Base-by-base conservation (phyloP, 2,329 filamentous ascomycete genomes). In the Sporothrix mexicana region DNA sequence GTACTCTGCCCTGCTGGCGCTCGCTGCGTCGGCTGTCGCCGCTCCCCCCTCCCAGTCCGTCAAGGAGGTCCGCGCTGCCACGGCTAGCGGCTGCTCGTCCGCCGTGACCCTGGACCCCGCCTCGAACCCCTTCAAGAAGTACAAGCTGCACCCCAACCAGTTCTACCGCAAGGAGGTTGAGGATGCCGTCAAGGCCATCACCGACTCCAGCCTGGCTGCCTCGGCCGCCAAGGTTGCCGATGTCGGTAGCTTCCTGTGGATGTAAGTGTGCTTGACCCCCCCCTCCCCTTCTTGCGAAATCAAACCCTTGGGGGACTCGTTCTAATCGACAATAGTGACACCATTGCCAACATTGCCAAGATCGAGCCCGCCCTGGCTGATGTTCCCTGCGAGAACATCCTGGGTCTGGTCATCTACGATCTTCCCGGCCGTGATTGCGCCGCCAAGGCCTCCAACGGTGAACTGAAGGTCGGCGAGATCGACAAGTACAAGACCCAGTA, bases 381-480 rank as follows among this genome's bases (percentile, higher is more conserved):
- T 66, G 79, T 80, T 4, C 80, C 81, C 36, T 83, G 81, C 79
- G 73, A 78, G 67, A 70, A 83, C 75, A 82, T 83, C 76, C 78
- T 83, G 69, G 82, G 81, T 73, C 77, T 90, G 70, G 88, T 91
- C 71, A 86, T 91, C 71, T 91, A 91, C 79, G 86, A 91, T 78
- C 81, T 91, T 13, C 89, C 89, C 61, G 88, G 90, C 76, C 86
- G 88, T 78, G 89, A 91, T 78, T 91, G 89, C 77, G 85, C 88
- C 15, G 89, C 89, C 68, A 82, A 87, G 76, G 88, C 88, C 15
- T 90, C 88, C 75, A 90, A 90, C 77, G 88, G 89, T 74, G 88
- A 91, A 79, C 85, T 88, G 62, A 81, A 83, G 23, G 86, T 90
- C 73, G 87, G 85, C 73, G 80, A 90, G 72, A 80, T 85, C 69